phyloP scores from a whole-genome alignment of 371 early-diverging fungal species.

The Zopfochytrium polystomum region DNA sequence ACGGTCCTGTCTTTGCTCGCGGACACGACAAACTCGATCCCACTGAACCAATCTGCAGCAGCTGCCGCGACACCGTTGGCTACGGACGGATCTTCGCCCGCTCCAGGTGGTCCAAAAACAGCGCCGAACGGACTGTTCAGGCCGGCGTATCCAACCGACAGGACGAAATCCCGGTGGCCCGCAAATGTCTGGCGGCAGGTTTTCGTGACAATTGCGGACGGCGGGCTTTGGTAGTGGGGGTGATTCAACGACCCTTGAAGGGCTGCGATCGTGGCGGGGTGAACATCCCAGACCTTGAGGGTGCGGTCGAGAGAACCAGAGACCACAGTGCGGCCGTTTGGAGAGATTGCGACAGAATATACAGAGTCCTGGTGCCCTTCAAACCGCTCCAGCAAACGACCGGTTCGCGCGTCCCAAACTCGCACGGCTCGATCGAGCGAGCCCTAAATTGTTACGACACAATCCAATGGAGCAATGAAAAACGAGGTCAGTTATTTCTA shows the following conservation, averaged over 20 bases:
- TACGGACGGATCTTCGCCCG: conserved; percentile 34
- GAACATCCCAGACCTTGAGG: conserved; percentile 90
- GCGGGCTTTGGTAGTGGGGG: conserved; percentile 6
- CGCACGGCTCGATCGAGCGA: conserved; percentile 91
- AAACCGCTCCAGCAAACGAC: conserved; percentile 77
- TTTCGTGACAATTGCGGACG: conserved; percentile 30
- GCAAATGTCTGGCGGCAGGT: conserved; percentile 43
- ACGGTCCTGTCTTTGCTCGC: conserved; percentile 94
- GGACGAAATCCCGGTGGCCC: conserved; percentile 92
- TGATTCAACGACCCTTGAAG: conserved; percentile 14
- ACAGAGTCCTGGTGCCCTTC: conserved; percentile 97
- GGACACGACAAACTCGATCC: conserved; percentile 86
- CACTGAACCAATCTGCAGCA: no score
- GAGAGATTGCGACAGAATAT: conserved; percentile 92
- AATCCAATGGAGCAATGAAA: no score
- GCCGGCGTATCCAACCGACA: conserved; percentile 91
- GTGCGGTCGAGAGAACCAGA: conserved; percentile 95
- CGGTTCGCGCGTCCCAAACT: conserved; percentile 86
- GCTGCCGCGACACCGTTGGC: no score
- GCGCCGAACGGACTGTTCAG: conserved; percentile 36
- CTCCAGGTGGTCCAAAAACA: conserved; percentile 21
- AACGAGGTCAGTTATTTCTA: no score
- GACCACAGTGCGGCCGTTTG: conserved; percentile 87
- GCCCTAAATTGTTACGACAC: no score
- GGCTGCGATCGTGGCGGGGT: conserved; percentile 37